These are phyloP conservation scores for Euryodendron excelsum DNA, from an alignment of 148 eudicot genomes.

Conservation along the genomic window DNA sequence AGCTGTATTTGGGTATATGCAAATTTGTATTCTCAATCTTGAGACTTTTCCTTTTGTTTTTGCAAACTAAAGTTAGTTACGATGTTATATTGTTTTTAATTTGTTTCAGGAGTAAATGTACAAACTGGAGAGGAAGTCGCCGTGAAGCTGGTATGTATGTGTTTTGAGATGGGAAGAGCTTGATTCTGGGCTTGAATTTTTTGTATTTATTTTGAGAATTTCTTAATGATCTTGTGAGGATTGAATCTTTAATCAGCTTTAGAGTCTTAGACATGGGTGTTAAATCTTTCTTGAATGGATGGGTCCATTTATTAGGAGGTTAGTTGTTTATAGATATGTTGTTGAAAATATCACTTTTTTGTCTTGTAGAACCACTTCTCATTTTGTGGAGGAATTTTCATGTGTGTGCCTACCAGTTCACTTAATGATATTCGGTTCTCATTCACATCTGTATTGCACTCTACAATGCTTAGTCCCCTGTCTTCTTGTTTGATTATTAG, in stretches of 20 bases:
- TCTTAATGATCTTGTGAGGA: neutral
- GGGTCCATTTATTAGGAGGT: neutral
- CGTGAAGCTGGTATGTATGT: slow-evolving; percentile 72
- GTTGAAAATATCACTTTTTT: neutral
- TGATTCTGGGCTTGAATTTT: slow-evolving; percentile 2
- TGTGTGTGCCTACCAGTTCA: neutral
- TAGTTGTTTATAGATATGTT: neutral
- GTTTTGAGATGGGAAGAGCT: neutral
- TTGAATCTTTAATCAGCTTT: neutral
- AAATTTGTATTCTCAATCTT: slow-evolving; percentile 3
- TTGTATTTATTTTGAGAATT: neutral
- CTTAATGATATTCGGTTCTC: neutral
- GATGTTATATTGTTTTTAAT: neutral
- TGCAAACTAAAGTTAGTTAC: neutral
- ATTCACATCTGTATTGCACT: neutral
- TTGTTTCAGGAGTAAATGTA: slow-evolving; percentile 64
- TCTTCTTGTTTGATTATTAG: neutral
- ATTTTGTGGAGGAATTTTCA: neutral
- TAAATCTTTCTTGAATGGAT: neutral
- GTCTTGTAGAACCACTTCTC: neutral
- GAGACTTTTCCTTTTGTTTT: neutral
- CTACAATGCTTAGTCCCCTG: neutral
- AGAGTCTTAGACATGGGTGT: neutral
- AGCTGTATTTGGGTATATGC: slow-evolving; percentile 62
- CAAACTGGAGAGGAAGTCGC: slow-evolving; percentile 92